Evolutionary conservation across 768 basidiomycete genomes (phyloP), one percentile per base, ranked within the genome.

Genomic region (Suillus ampliporus): DNA sequence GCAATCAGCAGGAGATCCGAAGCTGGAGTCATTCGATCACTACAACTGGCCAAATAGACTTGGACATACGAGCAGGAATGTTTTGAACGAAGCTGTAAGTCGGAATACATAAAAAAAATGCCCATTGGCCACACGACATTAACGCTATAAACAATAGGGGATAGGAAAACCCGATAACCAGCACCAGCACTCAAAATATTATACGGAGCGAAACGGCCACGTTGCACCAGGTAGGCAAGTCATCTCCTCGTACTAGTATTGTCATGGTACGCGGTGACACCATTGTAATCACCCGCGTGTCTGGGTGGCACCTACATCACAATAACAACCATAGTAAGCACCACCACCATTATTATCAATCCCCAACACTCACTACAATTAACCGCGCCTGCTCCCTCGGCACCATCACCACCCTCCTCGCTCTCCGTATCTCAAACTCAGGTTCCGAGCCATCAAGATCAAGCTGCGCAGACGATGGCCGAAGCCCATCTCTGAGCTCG

Each of bases 371-470:
- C 44, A 76, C 74, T 46, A 48, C 66, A 60, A 76, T 57, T 54
- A 76, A 37, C 54, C 63, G 57, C 3, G 64, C 71, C 53, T 53
- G 71, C 51, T 64, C 65, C 63, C 56, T 56, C 38, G 58, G 59
- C 10, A 73, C n/a, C n/a, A n/a, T 57, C 2, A 56, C 28, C 0
- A 75, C 63, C 44, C 47, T 76, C 50, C 44, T 68, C 11, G 74
- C 74, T 26, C 52, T 75, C 37, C 65, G 65, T 38, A 76, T 74
- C 31, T 68, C 65, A 17, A 68, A 72, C 44, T 63, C 65, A 28
- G 34, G 60, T 53, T 69, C 68, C 10, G 21, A 14, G 15, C 52
- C 23, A n/a, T n/a, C n/a, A n/a, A n/a, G n/a, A 28, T 64, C 65
- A 44, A 28, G 31, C 23, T 64, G 64, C 50, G 19, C 61, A 50